Conservation (phyloP, 768 basidiomycete genomes). For the Hygrophoropsis aurantiaca region DNA sequence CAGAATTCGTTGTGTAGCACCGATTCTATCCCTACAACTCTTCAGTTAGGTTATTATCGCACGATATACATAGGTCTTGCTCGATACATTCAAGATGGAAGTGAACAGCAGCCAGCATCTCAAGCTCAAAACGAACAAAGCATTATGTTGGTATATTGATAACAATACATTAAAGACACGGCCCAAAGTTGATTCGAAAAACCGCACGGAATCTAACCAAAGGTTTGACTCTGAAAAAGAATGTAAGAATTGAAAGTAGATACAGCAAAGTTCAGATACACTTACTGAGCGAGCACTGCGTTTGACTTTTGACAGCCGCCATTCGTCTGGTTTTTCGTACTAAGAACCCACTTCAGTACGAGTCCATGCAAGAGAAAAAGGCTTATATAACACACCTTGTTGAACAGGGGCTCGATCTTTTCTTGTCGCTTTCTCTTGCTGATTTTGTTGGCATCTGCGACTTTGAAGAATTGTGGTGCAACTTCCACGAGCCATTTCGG, state of each 20-base stretch:
- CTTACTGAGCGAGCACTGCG: slow-evolving; percentile 79
- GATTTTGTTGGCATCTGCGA: slow-evolving; percentile 97
- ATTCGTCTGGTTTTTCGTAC: slow-evolving; percentile 92
- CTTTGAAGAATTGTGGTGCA: slow-evolving; percentile 98
- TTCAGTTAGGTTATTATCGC: no score
- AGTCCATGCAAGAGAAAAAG: neutral
- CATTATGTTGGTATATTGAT: slow-evolving; percentile 8
- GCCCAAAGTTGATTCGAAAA: slow-evolving; percentile 8
- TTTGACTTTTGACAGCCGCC: slow-evolving; percentile 92
- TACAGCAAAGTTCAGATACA: slow-evolving; percentile 20
- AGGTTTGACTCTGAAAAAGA: slow-evolving; percentile 76
- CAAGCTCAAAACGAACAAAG: neutral
- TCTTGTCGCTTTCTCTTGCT: slow-evolving; percentile 94
- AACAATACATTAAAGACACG: neutral
- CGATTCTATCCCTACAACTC: no score
- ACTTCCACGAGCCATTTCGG: slow-evolving; percentile 99
- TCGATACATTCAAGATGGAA: no score
- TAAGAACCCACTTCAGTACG: slow-evolving; percentile 15
- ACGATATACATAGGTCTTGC: no score
- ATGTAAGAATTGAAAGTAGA: slow-evolving; percentile 11
- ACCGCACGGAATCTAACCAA: slow-evolving; percentile 51
- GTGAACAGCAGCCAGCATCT: neutral
- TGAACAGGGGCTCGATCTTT: slow-evolving; percentile 94
- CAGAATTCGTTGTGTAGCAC: no score
- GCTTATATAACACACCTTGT: slow-evolving; percentile 53